phyloP scores from a whole-genome alignment of 208 protist species.

The Leishmania aethiopica region DNA sequence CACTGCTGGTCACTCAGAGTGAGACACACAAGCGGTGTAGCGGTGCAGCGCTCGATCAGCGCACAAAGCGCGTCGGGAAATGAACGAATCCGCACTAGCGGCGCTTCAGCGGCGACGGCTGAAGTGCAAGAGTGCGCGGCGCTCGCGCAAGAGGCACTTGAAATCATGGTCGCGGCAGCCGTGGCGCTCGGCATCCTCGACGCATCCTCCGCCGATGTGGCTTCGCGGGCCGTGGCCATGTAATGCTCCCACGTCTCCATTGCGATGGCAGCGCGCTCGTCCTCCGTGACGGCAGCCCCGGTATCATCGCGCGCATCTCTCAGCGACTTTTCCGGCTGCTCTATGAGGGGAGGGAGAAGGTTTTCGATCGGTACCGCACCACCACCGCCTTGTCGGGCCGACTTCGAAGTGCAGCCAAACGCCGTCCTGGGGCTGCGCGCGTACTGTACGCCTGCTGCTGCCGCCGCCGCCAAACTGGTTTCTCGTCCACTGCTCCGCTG shows the following conservation, averaged over 20 bases:
- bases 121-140: not conserved
- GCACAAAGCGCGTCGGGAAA: constrained; percentile 17
- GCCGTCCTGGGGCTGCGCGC: not conserved
- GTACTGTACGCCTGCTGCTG: not conserved
- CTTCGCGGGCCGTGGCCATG: constrained; percentile 23
- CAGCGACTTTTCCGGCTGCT: constrained; percentile 14
- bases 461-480: not conserved
- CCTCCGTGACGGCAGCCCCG: not conserved
- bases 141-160: not conserved
- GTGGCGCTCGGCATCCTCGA: not conserved
- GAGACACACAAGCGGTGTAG: constrained; percentile 20
- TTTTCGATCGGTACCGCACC: constrained; percentile 15
- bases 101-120: not conserved
- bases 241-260: constrained; percentile 30
- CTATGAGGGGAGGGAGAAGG: constrained; percentile 31
- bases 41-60: constrained; percentile 26
- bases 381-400: not conserved
- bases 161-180: not conserved
- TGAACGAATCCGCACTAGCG: constrained; percentile 2
- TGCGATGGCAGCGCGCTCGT: constrained; percentile 20
- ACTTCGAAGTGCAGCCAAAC: not conserved
- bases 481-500: not conserved
- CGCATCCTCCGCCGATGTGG: constrained; percentile 7
- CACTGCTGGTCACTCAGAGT: constrained; percentile 21
- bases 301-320: not conserved